phyloP scores from a whole-genome alignment of 495 filamentous ascomycete species.

The Penicillium salamii region DNA sequence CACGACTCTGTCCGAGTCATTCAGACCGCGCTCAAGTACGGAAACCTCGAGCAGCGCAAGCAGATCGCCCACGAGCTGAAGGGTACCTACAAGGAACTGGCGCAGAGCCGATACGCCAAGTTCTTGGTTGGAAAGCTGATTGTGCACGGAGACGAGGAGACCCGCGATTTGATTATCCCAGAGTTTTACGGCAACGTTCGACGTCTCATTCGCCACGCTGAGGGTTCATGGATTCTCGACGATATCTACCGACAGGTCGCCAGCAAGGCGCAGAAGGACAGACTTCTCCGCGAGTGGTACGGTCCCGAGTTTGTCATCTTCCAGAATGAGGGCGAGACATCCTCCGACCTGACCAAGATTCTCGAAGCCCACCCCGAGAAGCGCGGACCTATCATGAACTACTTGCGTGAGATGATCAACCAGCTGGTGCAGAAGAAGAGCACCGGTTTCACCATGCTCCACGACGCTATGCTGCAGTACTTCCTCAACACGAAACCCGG shows the following conservation, averaged over 20 bases:
- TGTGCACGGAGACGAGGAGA: constrained; percentile 80
- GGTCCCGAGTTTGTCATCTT: constrained; percentile 90
- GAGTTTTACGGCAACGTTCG: constrained; percentile 93
- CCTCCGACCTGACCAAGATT: constrained; percentile 67
- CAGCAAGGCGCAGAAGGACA: constrained; percentile 76
- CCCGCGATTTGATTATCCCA: constrained; percentile 79
- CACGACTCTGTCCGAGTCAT: constrained; percentile 94
- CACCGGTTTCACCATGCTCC: constrained; percentile 91
- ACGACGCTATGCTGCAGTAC: constrained; percentile 97
- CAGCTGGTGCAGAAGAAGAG: constrained; percentile 91
- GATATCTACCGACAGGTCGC: constrained; percentile 89
- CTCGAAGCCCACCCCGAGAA: constrained; percentile 77
- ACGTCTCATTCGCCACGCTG: constrained; percentile 90
- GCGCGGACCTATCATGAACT: constrained; percentile 77
- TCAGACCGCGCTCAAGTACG: constrained; percentile 95
- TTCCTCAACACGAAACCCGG: constrained; percentile 75
- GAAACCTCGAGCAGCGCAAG: constrained; percentile 75
- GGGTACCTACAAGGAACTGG: constrained; percentile 78
- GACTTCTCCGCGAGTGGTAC: constrained; percentile 92
- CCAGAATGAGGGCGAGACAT: constrained; percentile 47
- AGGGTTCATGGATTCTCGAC: constrained; percentile 95
- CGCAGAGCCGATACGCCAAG: constrained; percentile 93
- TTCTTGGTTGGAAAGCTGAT: constrained; percentile 94
- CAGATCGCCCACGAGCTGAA: constrained; percentile 84
- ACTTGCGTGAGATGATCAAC: constrained; percentile 81